These are phyloP conservation scores for Saccharomycopsis guyanensis DNA, from an alignment of 805 yeast genomes.

Conservation along the genomic window DNA sequence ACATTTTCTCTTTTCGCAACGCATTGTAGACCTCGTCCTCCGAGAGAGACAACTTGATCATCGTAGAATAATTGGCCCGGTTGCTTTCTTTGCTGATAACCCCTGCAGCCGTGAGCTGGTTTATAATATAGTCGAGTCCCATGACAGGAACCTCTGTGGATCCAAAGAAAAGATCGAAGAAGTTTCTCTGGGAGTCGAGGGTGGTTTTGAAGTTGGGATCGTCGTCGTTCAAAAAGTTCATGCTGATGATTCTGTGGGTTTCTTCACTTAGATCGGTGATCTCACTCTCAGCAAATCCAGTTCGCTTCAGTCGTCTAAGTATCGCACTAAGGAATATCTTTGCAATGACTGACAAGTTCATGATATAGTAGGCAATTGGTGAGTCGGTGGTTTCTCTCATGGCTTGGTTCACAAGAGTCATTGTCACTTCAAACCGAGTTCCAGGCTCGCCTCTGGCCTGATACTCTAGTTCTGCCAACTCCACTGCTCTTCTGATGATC, in stretches of 20 bases:
- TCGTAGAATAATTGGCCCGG: slow-evolving; percentile 58
- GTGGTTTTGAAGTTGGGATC: slow-evolving; percentile 9
- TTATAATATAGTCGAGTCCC: slow-evolving; percentile 52
- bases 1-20: slow-evolving; percentile 44
- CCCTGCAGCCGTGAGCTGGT: slow-evolving; percentile 75
- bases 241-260: slow-evolving; percentile 44
- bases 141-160: slow-evolving; percentile 24
- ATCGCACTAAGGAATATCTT: slow-evolving; percentile 70
- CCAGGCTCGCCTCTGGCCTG: slow-evolving; percentile 23
- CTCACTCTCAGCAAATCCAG: slow-evolving; percentile 62
- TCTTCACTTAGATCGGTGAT: slow-evolving; percentile 79
- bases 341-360: slow-evolving; percentile 54
- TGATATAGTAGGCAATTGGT: slow-evolving; percentile 55
- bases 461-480: slow-evolving; percentile 67
- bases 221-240: slow-evolving; percentile 25
- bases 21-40: slow-evolving; percentile 61
- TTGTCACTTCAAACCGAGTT: slow-evolving; percentile 38
- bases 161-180: slow-evolving; percentile 10
- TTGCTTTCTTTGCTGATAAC: slow-evolving; percentile 59
- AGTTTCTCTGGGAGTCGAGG: slow-evolving; percentile 5
- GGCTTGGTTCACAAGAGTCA: slow-evolving; percentile 71
- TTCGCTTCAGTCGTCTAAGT: slow-evolving; percentile 53
- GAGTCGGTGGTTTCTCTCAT: slow-evolving; percentile 71
- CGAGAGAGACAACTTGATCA: slow-evolving; percentile 59
- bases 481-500: slow-evolving; percentile 84